Evolutionary conservation across 257 asterid species (phyloP).

Genomic region (Lycium ferocissimum): DNA sequence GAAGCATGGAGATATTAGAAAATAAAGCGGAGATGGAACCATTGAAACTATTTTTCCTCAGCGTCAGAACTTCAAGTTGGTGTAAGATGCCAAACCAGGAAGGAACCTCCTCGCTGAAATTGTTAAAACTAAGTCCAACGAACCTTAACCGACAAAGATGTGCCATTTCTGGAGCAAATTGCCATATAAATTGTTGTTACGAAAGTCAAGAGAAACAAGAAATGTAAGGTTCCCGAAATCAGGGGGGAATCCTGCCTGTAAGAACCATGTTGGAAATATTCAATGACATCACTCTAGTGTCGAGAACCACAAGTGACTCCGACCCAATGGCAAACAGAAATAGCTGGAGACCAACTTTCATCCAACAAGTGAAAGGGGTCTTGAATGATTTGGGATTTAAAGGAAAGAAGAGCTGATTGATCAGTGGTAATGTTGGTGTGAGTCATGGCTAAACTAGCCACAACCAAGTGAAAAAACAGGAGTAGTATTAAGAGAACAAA

Average conservation of each 20-base stretch:
- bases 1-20: slow-evolving; percentile 25
- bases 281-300: not conserved
- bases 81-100: slow-evolving; percentile 34
- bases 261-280: not conserved
- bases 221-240: not conserved
- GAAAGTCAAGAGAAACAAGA: not conserved
- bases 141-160: slow-evolving; percentile 23
- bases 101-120: slow-evolving; percentile 38
- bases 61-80: slow-evolving; percentile 33
- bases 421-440: too few species aligned
- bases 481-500: too few species aligned
- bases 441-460: too few species aligned
- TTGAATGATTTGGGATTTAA: too few species aligned
- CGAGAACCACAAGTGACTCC: slow-evolving; percentile 16
- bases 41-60: slow-evolving; percentile 25
- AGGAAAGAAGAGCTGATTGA: too few species aligned
- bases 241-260: not conserved
- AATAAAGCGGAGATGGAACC: slow-evolving; percentile 29
- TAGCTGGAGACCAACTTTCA: not conserved
- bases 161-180: slow-evolving; percentile 35
- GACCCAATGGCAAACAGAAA: not conserved
- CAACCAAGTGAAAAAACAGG: too few species aligned
- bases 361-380: not conserved
- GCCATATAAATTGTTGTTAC: not conserved
- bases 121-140: slow-evolving; percentile 29